These are phyloP conservation scores for Aspergillus calidoustus DNA, from an alignment of 2,329 filamentous ascomycete genomes.

Conservation along the genomic window DNA sequence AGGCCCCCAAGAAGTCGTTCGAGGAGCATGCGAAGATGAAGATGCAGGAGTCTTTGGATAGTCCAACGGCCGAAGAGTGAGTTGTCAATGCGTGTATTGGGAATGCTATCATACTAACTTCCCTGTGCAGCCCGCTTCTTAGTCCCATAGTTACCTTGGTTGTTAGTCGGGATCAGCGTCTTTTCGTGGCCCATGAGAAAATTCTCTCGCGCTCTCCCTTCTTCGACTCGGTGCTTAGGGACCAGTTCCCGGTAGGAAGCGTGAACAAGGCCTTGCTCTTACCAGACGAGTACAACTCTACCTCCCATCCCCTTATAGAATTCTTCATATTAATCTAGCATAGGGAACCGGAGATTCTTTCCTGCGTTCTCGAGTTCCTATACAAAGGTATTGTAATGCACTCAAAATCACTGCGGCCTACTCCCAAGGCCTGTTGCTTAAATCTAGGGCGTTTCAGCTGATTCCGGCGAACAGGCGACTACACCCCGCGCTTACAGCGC, in stretches of 20 bases:
- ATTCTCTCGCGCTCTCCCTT: slow-evolving; percentile 84
- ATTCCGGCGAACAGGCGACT: slow-evolving; percentile 61
- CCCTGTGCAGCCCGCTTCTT: slow-evolving; percentile 53
- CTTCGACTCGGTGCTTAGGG: slow-evolving; percentile 74
- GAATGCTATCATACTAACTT: background rate
- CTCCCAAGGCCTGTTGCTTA: too few species aligned
- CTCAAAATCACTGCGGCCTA: too few species aligned
- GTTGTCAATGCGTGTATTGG: slow-evolving; percentile 13
- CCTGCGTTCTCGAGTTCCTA: slow-evolving; percentile 91
- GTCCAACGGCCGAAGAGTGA: slow-evolving; percentile 48
- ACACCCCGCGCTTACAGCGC: slow-evolving; percentile 86
- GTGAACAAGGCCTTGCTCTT: slow-evolving; percentile 79
- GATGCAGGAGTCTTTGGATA: slow-evolving; percentile 81
- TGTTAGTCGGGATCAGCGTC: slow-evolving; percentile 80
- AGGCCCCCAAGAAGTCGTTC: slow-evolving; percentile 74
- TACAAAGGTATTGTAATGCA: slow-evolving; percentile 68
- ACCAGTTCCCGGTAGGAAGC: slow-evolving; percentile 70
- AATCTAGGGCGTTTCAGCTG: too few species aligned
- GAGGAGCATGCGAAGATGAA: slow-evolving; percentile 83
- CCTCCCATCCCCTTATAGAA: background rate
- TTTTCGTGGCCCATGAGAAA: slow-evolving; percentile 96
- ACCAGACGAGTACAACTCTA: slow-evolving; percentile 59
- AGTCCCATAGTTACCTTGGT: slow-evolving; percentile 84
- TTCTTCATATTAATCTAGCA: background rate
- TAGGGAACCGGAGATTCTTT: slow-evolving; percentile 90